Base-by-base conservation (phyloP, 2,329 filamentous ascomycete species). In the Fusarium sacchari region DNA sequence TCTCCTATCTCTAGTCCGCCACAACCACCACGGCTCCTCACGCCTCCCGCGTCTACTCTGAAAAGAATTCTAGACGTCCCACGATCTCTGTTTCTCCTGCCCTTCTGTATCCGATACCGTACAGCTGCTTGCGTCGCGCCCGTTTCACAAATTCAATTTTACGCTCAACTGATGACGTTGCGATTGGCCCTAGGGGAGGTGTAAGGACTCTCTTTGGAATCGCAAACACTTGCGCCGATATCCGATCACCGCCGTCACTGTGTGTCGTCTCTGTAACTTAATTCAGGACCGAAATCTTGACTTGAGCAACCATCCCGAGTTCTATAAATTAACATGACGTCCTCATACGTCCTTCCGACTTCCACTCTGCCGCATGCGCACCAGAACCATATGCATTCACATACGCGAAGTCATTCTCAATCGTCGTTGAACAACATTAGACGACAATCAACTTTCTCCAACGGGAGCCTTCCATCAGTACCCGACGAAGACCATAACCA, bases 311-410 rank as follows among this genome's bases (percentile, higher is more conserved):
- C 24, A 43, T 28, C 24, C 53, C 32, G 57, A 57, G 15, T 28
- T 30, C 50, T 40, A 50, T 55, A 39, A 32, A 28, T 60, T 52
- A 81, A 65, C 64, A 88, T 88, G 86, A 84, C 86, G 67, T 86
- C 87, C 42, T 86, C 88, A 28, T 90, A 88, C 77, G 83, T 84
- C 58, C 80, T 90, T 61, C 88, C 88, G n/a, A 84, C 86, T 40
- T 83, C 87, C 40, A 82, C 86, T 43, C 79, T 88, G 50, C 84
- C 86, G 59, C 86, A 86, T 72, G 84, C 83, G 64, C 84, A 87
- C 73, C 81, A 85, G 60, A 83, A 83, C 55, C 80, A 83, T 67
- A 79, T 82, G 50, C 82, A 86, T 73, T 79, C 82, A 12, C 84
- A 84, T 58, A 77, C 82, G 20, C 81, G 82, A 60, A 81, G 83